phyloP scores from a whole-genome alignment of 2,329 filamentous ascomycete species.

The Diaporthe longicolla region DNA sequence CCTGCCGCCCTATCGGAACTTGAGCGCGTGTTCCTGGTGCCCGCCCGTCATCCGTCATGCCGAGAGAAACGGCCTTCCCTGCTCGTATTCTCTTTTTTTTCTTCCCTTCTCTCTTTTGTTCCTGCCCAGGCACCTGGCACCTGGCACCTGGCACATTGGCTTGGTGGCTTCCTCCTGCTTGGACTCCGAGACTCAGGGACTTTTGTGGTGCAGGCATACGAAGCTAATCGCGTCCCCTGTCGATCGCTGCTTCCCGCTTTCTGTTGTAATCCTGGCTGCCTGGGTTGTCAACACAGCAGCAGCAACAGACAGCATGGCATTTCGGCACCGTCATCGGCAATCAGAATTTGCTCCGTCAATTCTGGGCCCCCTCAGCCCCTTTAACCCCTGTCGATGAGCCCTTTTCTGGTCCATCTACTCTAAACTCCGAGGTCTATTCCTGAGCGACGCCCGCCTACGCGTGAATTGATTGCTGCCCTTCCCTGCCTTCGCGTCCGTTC shows the following conservation, averaged over 20 bases:
- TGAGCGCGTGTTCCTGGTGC: conserved; percentile 16
- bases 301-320: conserved; percentile 6
- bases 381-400: conserved; percentile 13
- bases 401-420: neutral
- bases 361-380: neutral
- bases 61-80: conserved; percentile 7
- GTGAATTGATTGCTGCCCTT: conserved; percentile 18
- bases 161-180: too few species aligned
- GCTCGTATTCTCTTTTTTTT: conserved; percentile 9
- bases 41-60: neutral
- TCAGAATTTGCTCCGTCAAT: conserved; percentile 26
- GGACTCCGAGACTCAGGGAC: too few species aligned
- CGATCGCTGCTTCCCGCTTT: conserved; percentile 24
- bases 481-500: conserved; percentile 14
- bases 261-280: neutral
- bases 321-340: conserved; percentile 30
- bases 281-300: neutral
- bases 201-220: conserved; percentile 3
- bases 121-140: neutral
- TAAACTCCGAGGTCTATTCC: conserved; percentile 1
- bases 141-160: neutral
- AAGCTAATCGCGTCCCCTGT: conserved; percentile 20
- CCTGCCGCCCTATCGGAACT: conserved; percentile 12
- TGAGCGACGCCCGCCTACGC: neutral
- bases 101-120: neutral